Percentiles rank a stretch among this genome's conserved stretches.
Evolutionary conservation across 2,329 filamentous ascomycete species (phyloP).

Genomic region (Pseudocercospora fijiensis): DNA sequence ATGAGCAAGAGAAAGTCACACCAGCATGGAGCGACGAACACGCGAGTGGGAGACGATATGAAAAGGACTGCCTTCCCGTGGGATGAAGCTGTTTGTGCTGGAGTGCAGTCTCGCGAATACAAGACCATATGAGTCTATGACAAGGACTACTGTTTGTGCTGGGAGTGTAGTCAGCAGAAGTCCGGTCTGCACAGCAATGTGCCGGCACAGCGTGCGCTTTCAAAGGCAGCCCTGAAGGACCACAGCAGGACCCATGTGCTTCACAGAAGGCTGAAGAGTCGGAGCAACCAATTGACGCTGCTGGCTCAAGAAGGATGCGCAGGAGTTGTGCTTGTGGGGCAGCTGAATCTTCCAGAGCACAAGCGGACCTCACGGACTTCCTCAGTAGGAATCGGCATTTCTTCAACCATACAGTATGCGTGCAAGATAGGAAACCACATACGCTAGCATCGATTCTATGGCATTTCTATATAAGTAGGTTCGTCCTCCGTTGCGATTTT

Average conservation of each 20-base stretch:
- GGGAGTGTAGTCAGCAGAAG: too few species aligned
- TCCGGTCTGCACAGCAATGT: too few species aligned
- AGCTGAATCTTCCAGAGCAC: background rate
- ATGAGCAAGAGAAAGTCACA: too few species aligned
- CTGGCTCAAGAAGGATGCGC: background rate
- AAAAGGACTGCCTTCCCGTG: too few species aligned
- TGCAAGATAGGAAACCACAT: background rate
- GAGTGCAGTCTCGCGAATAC: too few species aligned
- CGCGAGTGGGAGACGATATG: too few species aligned
- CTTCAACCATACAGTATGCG: background rate
- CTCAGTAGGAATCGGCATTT: background rate
- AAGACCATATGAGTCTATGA: too few species aligned
- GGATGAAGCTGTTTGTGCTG: too few species aligned
- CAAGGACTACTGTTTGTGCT: too few species aligned
- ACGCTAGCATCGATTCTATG: background rate
- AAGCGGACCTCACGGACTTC: background rate
- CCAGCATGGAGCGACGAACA: too few species aligned
- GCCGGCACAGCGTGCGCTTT: too few species aligned
- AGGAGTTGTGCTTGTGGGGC: background rate
- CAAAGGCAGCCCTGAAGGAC: background rate
- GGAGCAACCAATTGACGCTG: background rate
- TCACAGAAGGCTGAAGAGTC: background rate
- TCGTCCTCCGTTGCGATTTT: background rate
- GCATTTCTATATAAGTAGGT: background rate
- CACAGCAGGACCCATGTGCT: background rate